A percentile compares a stretch with the other conserved stretches of the same genome.
phyloP scores from a whole-genome alignment of 257 asterid species.

The Ilex aquifolium region DNA sequence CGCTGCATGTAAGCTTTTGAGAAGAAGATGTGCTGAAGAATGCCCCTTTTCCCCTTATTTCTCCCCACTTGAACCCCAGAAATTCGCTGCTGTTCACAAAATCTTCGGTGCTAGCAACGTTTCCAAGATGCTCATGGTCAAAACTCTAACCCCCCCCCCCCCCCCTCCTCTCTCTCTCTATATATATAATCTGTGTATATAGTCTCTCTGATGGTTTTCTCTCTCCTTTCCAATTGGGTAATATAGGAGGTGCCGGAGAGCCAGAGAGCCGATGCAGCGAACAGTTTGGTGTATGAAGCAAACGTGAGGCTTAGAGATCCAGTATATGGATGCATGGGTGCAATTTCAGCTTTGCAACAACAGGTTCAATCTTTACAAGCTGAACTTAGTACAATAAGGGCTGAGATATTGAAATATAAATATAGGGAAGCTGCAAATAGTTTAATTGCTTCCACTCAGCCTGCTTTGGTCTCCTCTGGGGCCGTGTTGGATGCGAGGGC shows the following conservation, averaged over 20 bases:
- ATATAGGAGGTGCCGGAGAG: slow-evolving; percentile 67
- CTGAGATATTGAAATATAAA: slow-evolving; percentile 63
- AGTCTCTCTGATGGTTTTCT: background rate
- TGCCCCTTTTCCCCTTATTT: slow-evolving; percentile 90
- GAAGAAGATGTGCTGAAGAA: slow-evolving; percentile 89
- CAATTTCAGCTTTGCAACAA: slow-evolving; percentile 74
- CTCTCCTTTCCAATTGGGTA: background rate
- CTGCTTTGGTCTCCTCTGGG: slow-evolving; percentile 29
- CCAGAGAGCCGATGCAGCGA: slow-evolving; percentile 84
- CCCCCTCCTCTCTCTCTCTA: too few relatives aligned
- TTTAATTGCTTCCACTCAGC: slow-evolving; percentile 47
- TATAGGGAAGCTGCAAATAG: slow-evolving; percentile 72
- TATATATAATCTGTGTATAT: too few relatives aligned
- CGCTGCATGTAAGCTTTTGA: slow-evolving; percentile 86
- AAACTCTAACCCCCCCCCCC: too few relatives aligned
- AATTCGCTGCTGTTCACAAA: slow-evolving; percentile 91
- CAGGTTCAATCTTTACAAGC: slow-evolving; percentile 67
- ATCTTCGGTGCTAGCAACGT: slow-evolving; percentile 95
- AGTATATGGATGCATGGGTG: slow-evolving; percentile 96
- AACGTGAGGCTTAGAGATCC: slow-evolving; percentile 87
- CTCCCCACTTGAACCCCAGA: slow-evolving; percentile 86
- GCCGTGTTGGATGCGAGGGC: slow-evolving; percentile 53
- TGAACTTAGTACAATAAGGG: slow-evolving; percentile 64
- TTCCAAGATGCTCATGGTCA: slow-evolving; percentile 83
- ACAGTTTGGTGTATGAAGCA: slow-evolving; percentile 88